phyloP scores from a whole-genome alignment of 352 stramenopile genomes.

The Phytophthora ohioensis region DNA sequence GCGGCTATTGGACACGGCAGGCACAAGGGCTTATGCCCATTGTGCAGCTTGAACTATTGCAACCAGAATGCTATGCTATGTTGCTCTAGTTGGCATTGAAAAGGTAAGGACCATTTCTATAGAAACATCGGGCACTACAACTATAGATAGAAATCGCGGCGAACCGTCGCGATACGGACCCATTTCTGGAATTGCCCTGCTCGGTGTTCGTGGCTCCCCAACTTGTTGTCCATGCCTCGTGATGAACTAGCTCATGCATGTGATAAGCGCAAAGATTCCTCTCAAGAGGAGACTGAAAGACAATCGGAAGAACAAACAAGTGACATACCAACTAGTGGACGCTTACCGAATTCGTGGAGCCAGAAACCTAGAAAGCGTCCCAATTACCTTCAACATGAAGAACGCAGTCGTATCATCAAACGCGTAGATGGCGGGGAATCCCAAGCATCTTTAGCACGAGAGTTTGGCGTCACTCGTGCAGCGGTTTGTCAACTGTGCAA shows the following conservation, averaged over 20 bases:
- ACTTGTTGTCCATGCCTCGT: neutral
- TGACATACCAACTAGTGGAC: neutral
- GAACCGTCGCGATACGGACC: slow-evolving; percentile 8
- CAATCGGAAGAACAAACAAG: neutral
- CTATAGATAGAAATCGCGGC: too few relatives aligned
- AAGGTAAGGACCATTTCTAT: too few relatives aligned
- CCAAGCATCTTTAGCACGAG: slow-evolving; percentile 19
- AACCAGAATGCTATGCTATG: too few relatives aligned
- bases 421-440: slow-evolving; percentile 13
- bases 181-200: slow-evolving; percentile 6
- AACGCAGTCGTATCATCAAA: slow-evolving; percentile 19
- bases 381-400: slow-evolving; percentile 19
- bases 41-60: too few relatives aligned
- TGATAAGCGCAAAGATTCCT: neutral
- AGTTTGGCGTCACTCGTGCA: slow-evolving; percentile 28
- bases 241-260: neutral
- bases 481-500: slow-evolving; percentile 28
- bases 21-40: too few relatives aligned
- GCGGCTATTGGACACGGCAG: too few relatives aligned
- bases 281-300: neutral
- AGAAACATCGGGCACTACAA: too few relatives aligned
- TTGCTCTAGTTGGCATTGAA: too few relatives aligned
- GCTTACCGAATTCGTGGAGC: neutral
- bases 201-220: neutral
- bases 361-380: slow-evolving; percentile 17